phyloP scores from a whole-genome alignment of 2,329 filamentous ascomycete species.

The Pseudocercospora eumusae region DNA sequence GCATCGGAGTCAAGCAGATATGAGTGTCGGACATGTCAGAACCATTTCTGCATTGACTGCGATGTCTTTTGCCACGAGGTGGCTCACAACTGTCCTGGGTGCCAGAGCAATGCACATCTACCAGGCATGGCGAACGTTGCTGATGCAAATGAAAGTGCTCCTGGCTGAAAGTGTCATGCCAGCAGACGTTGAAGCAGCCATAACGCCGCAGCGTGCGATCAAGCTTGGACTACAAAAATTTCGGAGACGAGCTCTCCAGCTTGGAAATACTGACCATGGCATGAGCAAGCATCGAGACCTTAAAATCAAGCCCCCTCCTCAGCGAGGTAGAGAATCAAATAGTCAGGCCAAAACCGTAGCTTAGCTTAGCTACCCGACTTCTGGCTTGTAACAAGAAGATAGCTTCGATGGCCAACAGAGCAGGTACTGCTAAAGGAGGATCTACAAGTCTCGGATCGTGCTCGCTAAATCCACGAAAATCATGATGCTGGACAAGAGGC shows the following conservation, averaged over 20 bases:
- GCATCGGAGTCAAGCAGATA: constrained; percentile 87
- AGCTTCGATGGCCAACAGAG: background rate
- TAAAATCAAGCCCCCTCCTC: background rate
- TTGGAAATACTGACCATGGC: background rate
- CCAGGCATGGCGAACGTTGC: constrained; percentile 28
- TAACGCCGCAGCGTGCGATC: background rate
- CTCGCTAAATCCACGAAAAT: background rate
- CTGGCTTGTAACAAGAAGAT: background rate
- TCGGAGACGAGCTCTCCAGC: background rate
- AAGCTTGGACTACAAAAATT: background rate
- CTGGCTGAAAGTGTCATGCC: background rate
- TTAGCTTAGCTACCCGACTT: too few species aligned
- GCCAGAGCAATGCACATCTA: constrained; percentile 54
- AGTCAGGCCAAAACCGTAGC: background rate
- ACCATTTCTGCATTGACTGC: constrained; percentile 97
- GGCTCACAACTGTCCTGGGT: constrained; percentile 93
- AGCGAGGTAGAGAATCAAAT: background rate
- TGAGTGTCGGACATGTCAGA: constrained; percentile 79
- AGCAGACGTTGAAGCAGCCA: background rate
- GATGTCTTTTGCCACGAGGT: constrained; percentile 94
- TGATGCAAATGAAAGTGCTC: background rate
- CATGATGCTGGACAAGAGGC: background rate
- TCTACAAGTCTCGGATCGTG: background rate
- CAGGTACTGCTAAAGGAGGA: background rate
- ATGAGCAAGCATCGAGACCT: background rate